A percentile compares a stretch with the other conserved stretches of the same genome.
These are phyloP conservation scores for Penicillium sp. DNA, from an alignment of 2,329 filamentous ascomycete genomes.

Conservation along the genomic window DNA sequence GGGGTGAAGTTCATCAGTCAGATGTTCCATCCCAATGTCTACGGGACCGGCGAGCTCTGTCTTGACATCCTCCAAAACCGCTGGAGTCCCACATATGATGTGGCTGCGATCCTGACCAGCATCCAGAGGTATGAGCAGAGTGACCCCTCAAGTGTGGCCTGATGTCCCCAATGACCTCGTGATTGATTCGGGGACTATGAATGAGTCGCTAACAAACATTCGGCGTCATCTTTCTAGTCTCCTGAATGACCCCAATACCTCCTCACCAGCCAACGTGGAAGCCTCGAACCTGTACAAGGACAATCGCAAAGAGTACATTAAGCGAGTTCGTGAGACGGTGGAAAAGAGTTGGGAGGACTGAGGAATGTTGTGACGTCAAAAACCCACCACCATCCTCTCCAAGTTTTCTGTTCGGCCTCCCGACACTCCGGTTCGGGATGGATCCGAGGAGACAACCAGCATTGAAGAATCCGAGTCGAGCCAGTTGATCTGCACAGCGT, in stretches of 20 bases:
- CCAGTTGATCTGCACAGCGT: conserved; percentile 37
- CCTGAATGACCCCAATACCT: conserved; percentile 97
- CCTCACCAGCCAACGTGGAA: conserved; percentile 94
- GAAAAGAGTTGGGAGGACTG: conserved; percentile 99
- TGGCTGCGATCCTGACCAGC: conserved; percentile 91
- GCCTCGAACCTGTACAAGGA: conserved; percentile 98
- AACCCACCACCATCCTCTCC: neutral
- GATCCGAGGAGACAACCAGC: conserved; percentile 11
- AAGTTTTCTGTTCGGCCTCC: neutral
- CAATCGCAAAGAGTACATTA: conserved; percentile 92
- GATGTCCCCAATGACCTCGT: neutral
- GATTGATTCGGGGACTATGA: neutral
- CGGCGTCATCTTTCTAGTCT: conserved; percentile 52
- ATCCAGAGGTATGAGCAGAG: conserved; percentile 72
- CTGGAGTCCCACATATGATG: conserved; percentile 98
- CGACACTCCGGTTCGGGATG: conserved; percentile 4
- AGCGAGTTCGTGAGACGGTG: conserved; percentile 90
- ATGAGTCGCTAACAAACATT: neutral
- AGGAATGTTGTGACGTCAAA: neutral
- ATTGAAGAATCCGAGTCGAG: conserved; percentile 11
- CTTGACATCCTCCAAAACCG: conserved; percentile 95
- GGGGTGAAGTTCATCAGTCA: conserved; percentile 97
- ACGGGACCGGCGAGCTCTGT: conserved; percentile 92
- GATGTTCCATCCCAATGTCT: conserved; percentile 99
- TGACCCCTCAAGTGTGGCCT: too few relatives aligned